Evolutionary conservation across 2,329 filamentous ascomycete genomes (phyloP).

Genomic region (Emericellopsis cladophorae): DNA sequence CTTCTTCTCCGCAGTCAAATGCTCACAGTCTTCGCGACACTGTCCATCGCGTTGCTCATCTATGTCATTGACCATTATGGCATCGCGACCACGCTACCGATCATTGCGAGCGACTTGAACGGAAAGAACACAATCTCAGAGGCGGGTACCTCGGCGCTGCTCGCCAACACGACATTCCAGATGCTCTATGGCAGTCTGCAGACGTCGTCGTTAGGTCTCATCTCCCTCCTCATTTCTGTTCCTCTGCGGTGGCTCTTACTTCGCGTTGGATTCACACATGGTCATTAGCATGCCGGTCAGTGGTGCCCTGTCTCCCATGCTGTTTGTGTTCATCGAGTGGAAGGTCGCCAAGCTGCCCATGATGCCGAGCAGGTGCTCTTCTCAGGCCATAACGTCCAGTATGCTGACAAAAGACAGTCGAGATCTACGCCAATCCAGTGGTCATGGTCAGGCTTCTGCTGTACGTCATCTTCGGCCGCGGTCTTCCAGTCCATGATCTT

Average conservation of each 20-base stretch:
- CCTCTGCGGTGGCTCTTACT: slow-evolving; percentile 32
- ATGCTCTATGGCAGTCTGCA: slow-evolving; percentile 51
- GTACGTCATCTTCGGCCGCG: slow-evolving; percentile 44
- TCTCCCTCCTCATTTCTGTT: slow-evolving; percentile 50
- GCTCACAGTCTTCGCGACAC: slow-evolving; percentile 25
- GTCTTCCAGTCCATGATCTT: slow-evolving; percentile 48
- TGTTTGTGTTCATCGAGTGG: slow-evolving; percentile 61
- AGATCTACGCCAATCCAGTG: slow-evolving; percentile 39
- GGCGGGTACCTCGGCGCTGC: slow-evolving; percentile 38
- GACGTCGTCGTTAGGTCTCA: slow-evolving; percentile 40
- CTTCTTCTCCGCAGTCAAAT: slow-evolving; percentile 37
- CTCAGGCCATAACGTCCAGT: not conserved
- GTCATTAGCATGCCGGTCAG: slow-evolving; percentile 64
- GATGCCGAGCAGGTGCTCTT: slow-evolving; percentile 36
- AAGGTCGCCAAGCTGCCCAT: slow-evolving; percentile 61
- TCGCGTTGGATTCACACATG: slow-evolving; percentile 50
- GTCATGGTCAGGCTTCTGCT: slow-evolving; percentile 43
- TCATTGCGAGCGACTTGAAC: slow-evolving; percentile 32
- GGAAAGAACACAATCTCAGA: slow-evolving; percentile 38
- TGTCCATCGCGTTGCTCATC: slow-evolving; percentile 40
- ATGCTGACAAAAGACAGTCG: slow-evolving; percentile 15
- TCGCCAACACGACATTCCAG: slow-evolving; percentile 49
- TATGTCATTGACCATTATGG: slow-evolving; percentile 45
- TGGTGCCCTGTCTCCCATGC: slow-evolving; percentile 40
- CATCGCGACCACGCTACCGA: slow-evolving; percentile 36